phyloP scores from a whole-genome alignment of 139 green algal species.

The Pleodorina starrii region DNA sequence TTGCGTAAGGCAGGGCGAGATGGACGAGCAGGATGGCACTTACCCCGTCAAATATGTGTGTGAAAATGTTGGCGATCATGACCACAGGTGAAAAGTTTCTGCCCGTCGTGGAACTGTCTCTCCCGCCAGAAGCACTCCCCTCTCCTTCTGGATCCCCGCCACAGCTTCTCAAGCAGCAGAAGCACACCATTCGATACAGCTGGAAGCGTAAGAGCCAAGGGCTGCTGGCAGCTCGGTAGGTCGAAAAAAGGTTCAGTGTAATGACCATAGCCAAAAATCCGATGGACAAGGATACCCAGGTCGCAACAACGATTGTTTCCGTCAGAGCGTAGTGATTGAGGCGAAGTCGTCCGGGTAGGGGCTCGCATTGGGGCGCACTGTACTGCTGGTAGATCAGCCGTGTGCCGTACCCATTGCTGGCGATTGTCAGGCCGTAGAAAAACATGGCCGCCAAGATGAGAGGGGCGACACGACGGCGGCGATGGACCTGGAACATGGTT shows the following conservation, averaged over 20 bases:
- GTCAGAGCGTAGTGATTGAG: not conserved
- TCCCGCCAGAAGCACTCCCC: not conserved
- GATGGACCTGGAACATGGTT: not conserved
- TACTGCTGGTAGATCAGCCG: not conserved
- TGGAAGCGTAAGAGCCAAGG: not conserved
- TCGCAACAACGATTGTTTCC: not conserved
- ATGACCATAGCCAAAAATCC: not conserved
- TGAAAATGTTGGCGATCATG: constrained; percentile 23
- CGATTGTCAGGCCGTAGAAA: constrained; percentile 1
- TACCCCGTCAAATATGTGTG: not conserved
- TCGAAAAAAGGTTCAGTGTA: constrained; percentile 5
- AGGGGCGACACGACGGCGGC: not conserved
- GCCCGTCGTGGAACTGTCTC: not conserved
- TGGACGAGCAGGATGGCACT: too few species aligned
- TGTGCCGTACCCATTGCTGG: constrained; percentile 12
- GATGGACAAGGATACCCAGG: not conserved
- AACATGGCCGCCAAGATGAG: not conserved
- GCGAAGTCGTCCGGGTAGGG: not conserved
- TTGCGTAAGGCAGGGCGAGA: too few species aligned
- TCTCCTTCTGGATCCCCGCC: not conserved
- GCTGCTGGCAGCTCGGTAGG: not conserved
- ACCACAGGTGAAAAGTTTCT: not conserved
- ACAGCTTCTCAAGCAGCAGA: not conserved
- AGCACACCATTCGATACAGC: not conserved
- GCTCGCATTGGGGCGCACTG: not conserved